Percentiles rank a stretch among this genome's conserved stretches.
Conservation (phyloP, 2,329 filamentous ascomycete genomes). For the Penicillium sp. region DNA sequence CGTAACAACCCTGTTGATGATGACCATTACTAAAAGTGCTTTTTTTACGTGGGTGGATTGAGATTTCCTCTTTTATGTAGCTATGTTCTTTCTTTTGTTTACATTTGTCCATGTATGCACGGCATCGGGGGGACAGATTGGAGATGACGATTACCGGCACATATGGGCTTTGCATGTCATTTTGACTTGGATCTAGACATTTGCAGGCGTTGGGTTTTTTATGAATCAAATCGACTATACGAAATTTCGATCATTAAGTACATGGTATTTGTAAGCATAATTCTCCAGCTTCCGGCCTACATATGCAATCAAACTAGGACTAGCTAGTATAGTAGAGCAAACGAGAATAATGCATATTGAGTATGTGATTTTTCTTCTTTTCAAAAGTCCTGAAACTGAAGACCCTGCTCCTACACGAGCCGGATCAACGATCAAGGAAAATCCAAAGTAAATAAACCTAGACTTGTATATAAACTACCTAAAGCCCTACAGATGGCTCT, state of each 20-base stretch:
- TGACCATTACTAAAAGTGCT: constrained; percentile 32
- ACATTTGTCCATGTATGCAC: constrained; percentile 6
- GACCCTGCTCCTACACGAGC: neutral
- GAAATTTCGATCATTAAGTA: neutral
- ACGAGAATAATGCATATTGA: neutral
- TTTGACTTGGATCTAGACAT: constrained; percentile 18
- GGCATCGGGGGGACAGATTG: neutral
- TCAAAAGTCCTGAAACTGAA: neutral
- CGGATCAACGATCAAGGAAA: neutral
- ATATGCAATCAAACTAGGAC: too few relatives aligned
- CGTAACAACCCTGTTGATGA: constrained; percentile 31
- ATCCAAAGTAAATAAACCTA: neutral
- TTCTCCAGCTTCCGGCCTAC: too few relatives aligned
- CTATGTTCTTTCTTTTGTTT: constrained; percentile 10
- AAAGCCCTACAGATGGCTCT: constrained; percentile 35
- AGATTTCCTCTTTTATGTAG: constrained; percentile 18
- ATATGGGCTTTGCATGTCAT: constrained; percentile 21
- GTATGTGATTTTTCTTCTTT: neutral
- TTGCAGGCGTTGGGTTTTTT: constrained; percentile 18
- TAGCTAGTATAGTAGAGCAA: too few relatives aligned
- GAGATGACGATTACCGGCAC: constrained; percentile 11
- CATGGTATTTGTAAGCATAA: neutral
- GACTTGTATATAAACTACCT: neutral
- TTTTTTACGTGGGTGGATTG: constrained; percentile 4
- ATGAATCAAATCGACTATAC: constrained; percentile 1